These are phyloP conservation scores for Paraphaeosphaeria sporulosa DNA, from an alignment of 2,329 filamentous ascomycete genomes.

Conservation along the genomic window DNA sequence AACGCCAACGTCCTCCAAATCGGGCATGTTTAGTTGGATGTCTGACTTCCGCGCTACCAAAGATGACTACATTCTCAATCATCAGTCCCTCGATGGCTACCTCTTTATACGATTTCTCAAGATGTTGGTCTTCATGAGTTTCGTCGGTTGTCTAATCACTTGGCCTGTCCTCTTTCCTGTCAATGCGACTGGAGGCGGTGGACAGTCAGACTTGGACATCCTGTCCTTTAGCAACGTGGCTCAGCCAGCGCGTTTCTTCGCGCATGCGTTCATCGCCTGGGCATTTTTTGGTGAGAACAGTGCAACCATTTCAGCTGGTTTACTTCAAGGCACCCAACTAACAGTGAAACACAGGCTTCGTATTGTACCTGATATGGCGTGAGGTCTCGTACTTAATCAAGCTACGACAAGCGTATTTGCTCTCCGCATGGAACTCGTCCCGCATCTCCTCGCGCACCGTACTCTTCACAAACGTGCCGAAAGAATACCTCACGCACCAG, in stretches of 20 bases:
- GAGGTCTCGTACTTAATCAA: slow-evolving; percentile 9
- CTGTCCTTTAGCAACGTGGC: slow-evolving; percentile 10
- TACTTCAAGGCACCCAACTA: background rate
- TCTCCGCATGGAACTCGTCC: slow-evolving; percentile 8
- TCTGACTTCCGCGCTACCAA: slow-evolving; percentile 3
- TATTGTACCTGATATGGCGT: slow-evolving; percentile 8
- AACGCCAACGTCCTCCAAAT: slow-evolving; percentile 1
- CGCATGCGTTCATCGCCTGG: slow-evolving; percentile 9
- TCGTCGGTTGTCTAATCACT: slow-evolving; percentile 6
- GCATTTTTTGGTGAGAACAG: slow-evolving; percentile 8
- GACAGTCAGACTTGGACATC: slow-evolving; percentile 6
- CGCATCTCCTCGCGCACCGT: slow-evolving; percentile 10
- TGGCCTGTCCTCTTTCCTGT: slow-evolving; percentile 11
- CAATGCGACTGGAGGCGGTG: slow-evolving; percentile 8
- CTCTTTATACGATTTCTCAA: slow-evolving; percentile 12
- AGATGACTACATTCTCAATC: slow-evolving; percentile 17
- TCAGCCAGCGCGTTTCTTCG: background rate
- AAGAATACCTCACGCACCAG: slow-evolving; percentile 6
- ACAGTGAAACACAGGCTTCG: background rate
- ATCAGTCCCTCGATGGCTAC: slow-evolving; percentile 12
- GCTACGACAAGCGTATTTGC: slow-evolving; percentile 6
- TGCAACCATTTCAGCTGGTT: background rate
- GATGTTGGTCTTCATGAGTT: slow-evolving; percentile 11
- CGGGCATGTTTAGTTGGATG: slow-evolving; percentile 11
- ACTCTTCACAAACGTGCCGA: slow-evolving; percentile 10